A percentile compares a stretch with the other conserved stretches of the same genome.
phyloP scores from a whole-genome alignment of 305 asterid species.

The Fraxinus greggii region DNA sequence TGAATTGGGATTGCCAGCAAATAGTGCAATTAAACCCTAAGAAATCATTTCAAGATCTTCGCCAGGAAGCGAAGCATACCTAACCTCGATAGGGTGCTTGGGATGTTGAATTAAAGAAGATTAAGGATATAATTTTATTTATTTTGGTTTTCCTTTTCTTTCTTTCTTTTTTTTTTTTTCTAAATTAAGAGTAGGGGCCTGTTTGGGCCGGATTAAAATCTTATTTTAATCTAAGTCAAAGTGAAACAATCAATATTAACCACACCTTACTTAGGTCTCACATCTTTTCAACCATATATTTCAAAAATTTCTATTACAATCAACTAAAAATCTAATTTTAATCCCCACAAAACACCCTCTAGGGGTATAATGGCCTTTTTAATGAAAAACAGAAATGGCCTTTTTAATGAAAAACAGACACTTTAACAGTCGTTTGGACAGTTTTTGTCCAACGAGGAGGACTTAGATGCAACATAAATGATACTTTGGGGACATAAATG shows the following conservation, averaged over 20 bases:
- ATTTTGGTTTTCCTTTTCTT: background rate
- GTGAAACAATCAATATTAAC: no score
- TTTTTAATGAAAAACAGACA: background rate
- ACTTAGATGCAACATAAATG: background rate
- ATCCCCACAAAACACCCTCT: no score
- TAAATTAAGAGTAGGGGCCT: background rate
- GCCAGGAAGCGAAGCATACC: background rate
- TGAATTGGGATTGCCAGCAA: background rate
- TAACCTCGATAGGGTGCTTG: background rate
- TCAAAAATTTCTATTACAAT: no score
- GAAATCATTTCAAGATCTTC: background rate
- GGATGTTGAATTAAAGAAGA: background rate
- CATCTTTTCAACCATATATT: no score
- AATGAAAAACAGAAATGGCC: background rate
- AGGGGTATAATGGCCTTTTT: background rate
- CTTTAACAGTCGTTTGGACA: background rate
- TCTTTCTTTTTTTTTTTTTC: background rate
- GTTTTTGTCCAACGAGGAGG: background rate
- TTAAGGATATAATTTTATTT: background rate
- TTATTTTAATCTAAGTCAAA: no score
- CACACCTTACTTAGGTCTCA: no score
- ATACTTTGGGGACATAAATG: background rate
- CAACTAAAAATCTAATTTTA: no score
- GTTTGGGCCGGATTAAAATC: no score
- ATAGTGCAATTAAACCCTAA: background rate